A percentile compares a stretch with the other conserved stretches of the same genome.
Evolutionary conservation across 2,329 filamentous ascomycete genomes (phyloP).

Genomic region (Sarocladium kiliense): DNA sequence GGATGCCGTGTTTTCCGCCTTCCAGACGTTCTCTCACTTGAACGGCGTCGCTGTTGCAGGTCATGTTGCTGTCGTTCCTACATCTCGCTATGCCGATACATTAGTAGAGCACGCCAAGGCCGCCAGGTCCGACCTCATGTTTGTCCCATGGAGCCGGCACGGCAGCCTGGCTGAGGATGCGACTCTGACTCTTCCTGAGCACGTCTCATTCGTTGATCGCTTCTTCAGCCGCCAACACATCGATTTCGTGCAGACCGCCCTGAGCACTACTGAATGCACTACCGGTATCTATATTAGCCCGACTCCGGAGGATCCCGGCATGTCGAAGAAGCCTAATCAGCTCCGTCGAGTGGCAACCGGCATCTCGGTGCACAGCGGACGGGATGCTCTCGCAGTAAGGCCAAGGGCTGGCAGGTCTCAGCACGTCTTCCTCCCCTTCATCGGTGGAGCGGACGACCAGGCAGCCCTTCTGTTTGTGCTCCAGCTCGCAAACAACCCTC

Average conservation of each 20-base stretch:
- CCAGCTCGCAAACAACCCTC: constrained; percentile 74
- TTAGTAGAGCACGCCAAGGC: constrained; percentile 36
- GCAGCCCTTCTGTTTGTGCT: constrained; percentile 75
- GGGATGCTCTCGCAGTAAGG: constrained; percentile 20
- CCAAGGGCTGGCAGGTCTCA: constrained; percentile 58
- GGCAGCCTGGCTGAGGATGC: constrained; percentile 63
- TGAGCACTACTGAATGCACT: constrained; percentile 60
- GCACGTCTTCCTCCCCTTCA: constrained; percentile 82
- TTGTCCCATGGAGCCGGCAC: constrained; percentile 87
- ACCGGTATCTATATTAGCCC: constrained; percentile 58
- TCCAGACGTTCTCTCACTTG: constrained; percentile 40
- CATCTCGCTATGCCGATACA: constrained; percentile 67
- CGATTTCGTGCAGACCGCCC: constrained; percentile 64
- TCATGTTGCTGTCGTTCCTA: constrained; percentile 67
- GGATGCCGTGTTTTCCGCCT: constrained; percentile 66
- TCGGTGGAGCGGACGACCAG: constrained; percentile 78
- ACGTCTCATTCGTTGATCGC: constrained; percentile 31
- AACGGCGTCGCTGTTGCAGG: constrained; percentile 74
- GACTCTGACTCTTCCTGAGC: constrained; percentile 17
- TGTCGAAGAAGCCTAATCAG: neutral
- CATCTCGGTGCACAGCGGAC: neutral
- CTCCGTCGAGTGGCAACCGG: neutral
- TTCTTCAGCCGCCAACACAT: constrained; percentile 47
- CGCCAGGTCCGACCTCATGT: constrained; percentile 59
- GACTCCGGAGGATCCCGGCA: constrained; percentile 23